These are phyloP conservation scores for Bacidia rubella DNA, from an alignment of 495 filamentous ascomycete species.

Conservation along the genomic window DNA sequence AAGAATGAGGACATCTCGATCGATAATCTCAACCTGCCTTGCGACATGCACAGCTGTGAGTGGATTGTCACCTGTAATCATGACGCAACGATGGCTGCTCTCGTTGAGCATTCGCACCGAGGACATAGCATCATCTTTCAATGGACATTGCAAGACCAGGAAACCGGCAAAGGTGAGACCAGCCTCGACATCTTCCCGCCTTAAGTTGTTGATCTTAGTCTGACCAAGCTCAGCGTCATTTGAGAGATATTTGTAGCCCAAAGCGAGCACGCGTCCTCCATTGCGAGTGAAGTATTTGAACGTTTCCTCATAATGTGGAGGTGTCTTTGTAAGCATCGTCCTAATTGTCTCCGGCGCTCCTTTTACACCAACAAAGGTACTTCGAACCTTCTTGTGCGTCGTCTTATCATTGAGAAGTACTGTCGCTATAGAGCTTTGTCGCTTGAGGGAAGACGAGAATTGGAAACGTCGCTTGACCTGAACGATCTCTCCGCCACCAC, in stretches of 20 bases:
- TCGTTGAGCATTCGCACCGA: conserved; percentile 95
- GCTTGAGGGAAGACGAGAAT: conserved; percentile 92
- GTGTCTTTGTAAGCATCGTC: conserved; percentile 73
- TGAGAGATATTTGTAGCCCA: conserved; percentile 85
- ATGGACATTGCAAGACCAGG: conserved; percentile 82
- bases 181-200: conserved; percentile 81
- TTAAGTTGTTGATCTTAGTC: conserved; percentile 77
- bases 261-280: conserved; percentile 81
- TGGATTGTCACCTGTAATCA: conserved; percentile 99
- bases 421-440: conserved; percentile 85
- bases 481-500: conserved; percentile 48
- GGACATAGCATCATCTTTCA: conserved; percentile 93
- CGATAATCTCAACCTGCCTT: conserved; percentile 91
- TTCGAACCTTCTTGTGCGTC: conserved; percentile 56
- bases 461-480: conserved; percentile 95
- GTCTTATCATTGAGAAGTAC: conserved; percentile 52
- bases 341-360: conserved; percentile 93
- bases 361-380: conserved; percentile 89
- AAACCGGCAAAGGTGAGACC: conserved; percentile 85
- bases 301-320: conserved; percentile 89
- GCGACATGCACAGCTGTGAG: conserved; percentile 94
- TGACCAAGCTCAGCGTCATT: conserved; percentile 66
- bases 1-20: conserved; percentile 86
- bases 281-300: conserved; percentile 96
- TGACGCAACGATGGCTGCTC: conserved; percentile 94